Conservation (phyloP, 2,329 filamentous ascomycete genomes). For the Penicillium sp. region DNA sequence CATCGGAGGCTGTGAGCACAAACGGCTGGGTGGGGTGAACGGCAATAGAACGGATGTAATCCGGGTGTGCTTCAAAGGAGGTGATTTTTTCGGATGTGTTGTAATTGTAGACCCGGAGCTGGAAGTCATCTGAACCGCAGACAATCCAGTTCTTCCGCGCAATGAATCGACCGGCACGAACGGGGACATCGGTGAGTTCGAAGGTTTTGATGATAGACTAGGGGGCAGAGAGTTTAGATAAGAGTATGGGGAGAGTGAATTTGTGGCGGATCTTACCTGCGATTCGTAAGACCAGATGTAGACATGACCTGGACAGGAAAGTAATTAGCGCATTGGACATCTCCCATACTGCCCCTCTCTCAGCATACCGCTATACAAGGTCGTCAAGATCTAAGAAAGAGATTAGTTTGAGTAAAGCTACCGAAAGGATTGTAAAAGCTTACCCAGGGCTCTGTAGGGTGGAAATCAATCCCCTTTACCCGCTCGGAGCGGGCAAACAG, state of each 20-base stretch:
- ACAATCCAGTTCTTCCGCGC: slow-evolving; percentile 99
- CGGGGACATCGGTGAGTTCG: slow-evolving; percentile 96
- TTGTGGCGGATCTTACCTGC: slow-evolving; percentile 51
- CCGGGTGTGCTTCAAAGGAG: slow-evolving; percentile 93
- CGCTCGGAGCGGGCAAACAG: slow-evolving; percentile 88
- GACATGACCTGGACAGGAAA: slow-evolving; percentile 69
- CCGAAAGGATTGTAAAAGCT: slow-evolving; percentile 24
- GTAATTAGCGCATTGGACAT: slow-evolving; percentile 26
- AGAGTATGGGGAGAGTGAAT: neutral
- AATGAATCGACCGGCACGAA: slow-evolving; percentile 93
- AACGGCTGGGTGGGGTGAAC: slow-evolving; percentile 96
- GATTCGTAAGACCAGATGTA: slow-evolving; percentile 99
- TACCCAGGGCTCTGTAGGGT: slow-evolving; percentile 94
- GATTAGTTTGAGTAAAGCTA: slow-evolving; percentile 21
- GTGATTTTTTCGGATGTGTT: slow-evolving; percentile 99
- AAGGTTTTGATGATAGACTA: slow-evolving; percentile 95
- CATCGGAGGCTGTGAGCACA: slow-evolving; percentile 92
- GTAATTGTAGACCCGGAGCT: slow-evolving; percentile 92
- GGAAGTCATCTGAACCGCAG: slow-evolving; percentile 90
- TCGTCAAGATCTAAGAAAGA: slow-evolving; percentile 71
- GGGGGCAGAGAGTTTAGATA: slow-evolving; percentile 22
- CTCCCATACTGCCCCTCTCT: slow-evolving; percentile 5
- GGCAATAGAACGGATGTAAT: slow-evolving; percentile 95
- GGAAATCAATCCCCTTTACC: slow-evolving; percentile 96
- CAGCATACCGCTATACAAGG: slow-evolving; percentile 82